Percentiles rank a stretch among this genome's conserved stretches.
Conservation (phyloP, 2,329 filamentous ascomycete species). For the Ceratocystis cacaofunesta region DNA sequence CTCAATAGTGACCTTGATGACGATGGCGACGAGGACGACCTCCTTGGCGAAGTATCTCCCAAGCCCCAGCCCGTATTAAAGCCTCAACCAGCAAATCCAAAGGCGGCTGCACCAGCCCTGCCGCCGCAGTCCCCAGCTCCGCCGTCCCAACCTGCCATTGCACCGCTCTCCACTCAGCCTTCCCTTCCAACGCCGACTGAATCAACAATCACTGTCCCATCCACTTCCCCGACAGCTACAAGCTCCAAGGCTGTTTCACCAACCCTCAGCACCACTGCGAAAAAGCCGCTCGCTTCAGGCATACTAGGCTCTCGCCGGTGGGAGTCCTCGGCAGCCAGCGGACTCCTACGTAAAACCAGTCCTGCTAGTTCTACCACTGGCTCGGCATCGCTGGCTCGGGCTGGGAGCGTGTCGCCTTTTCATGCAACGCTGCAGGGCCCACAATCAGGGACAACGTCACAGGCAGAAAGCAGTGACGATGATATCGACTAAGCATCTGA, state of each 20-base stretch:
- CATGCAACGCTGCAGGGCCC: constrained; percentile 10
- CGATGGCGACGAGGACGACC: constrained; percentile 23
- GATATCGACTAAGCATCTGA: constrained; percentile 16
- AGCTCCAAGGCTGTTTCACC: constrained; percentile 4
- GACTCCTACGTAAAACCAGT: constrained; percentile 28
- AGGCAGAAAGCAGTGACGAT: constrained; percentile 13
- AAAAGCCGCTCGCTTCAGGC: constrained; percentile 25
- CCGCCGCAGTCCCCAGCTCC: neutral
- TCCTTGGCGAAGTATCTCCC: constrained; percentile 24
- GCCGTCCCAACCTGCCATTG: neutral
- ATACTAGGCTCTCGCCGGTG: constrained; percentile 27
- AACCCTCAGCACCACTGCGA: constrained; percentile 21
- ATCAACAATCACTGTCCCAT: constrained; percentile 19
- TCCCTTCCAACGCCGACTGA: neutral
- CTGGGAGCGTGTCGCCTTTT: constrained; percentile 11
- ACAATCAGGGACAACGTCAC: neutral
- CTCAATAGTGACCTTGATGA: constrained; percentile 27
- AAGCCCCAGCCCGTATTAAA: constrained; percentile 9
- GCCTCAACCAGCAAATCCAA: constrained; percentile 3
- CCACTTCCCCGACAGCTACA: neutral
- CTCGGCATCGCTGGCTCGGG: constrained; percentile 21
- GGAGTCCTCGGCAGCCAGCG: constrained; percentile 29
- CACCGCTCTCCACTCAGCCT: neutral
- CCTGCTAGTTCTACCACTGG: constrained; percentile 23
- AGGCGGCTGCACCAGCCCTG: neutral